phyloP scores from a whole-genome alignment of 208 protist genomes.

The Trypanosoma mega region DNA sequence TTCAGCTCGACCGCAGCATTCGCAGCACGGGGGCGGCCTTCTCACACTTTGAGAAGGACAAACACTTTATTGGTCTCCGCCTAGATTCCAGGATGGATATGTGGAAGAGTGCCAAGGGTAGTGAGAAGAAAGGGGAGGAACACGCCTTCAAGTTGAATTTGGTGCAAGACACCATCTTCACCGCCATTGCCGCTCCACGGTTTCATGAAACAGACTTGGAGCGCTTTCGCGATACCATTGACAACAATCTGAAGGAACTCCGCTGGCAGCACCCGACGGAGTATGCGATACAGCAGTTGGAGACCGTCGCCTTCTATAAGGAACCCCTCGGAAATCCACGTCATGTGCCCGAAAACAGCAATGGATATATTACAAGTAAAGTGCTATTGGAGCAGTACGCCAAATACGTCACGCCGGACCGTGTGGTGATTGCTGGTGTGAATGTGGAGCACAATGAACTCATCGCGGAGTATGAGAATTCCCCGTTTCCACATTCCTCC shows the following conservation, averaged over 20 bases:
- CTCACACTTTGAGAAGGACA: constrained; percentile 78
- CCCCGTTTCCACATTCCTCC: constrained; percentile 65
- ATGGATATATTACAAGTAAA: constrained; percentile 56
- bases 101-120: constrained; percentile 41
- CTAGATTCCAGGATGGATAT: constrained; percentile 70
- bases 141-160: constrained; percentile 54
- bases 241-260: constrained; percentile 83
- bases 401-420: constrained; percentile 64
- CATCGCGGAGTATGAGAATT: constrained; percentile 87
- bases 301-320: constrained; percentile 87
- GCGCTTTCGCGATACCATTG: constrained; percentile 81
- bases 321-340: constrained; percentile 86
- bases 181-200: constrained; percentile 66
- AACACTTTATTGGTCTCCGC: constrained; percentile 81
- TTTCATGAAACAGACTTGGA: constrained; percentile 84
- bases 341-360: constrained; percentile 75
- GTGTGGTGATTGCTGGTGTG: constrained; percentile 84
- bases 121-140: constrained; percentile 11
- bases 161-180: constrained; percentile 83
- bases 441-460: constrained; percentile 87
- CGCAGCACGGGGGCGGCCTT: constrained; percentile 69
- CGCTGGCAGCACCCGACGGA: constrained; percentile 75
- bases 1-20: constrained; percentile 83
- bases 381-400: constrained; percentile 81
- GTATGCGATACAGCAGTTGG: constrained; percentile 77